Base-by-base conservation (phyloP, 768 basidiomycete genomes). In the Mycena crocata region DNA sequence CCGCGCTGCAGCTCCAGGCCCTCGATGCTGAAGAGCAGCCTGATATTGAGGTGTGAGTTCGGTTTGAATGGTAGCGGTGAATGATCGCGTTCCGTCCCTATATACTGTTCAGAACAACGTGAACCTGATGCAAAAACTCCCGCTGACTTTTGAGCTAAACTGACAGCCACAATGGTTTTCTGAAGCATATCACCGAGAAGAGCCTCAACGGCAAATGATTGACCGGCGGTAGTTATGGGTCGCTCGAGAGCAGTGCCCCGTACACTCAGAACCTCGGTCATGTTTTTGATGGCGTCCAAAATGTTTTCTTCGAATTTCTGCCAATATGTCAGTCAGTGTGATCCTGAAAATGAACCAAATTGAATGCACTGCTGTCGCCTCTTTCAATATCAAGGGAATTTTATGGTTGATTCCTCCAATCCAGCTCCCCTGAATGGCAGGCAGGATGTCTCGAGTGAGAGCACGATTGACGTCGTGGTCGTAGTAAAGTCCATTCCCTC, bases 1-100 rank as follows among this genome's bases (percentile, higher is more conserved):
- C 0, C 59, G 37, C 0, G 17, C n/a, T 2, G 17, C 44, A 7
- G 13, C 13, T 0, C 57, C 66, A 10, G 9, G 7, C 0, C 66
- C 57, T 3, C 42, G 24, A 14, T 45, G 23, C 26, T 54, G n/a
- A 0, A 19, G 15, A 14, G 19, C 58, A 0, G 9, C 1, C 23
- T 57, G 26, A 28, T 69, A 69, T 13, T 69, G 67, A 0, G 10
- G 17, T 0, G 19, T 32, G 30, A 64, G 4, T 32, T 64, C 19
- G 0, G 49, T 15, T 15, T 64, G 62, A 0, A 69, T 14, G 5
- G 39, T 46, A 21, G 34, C 10, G 0, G n/a, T 24, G 46, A 69
- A 69, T 0, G 52, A 40, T 0, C 67, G 57, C 8, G 52, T 69
- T 2, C 57, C 63, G 12, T 64, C 54, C 23, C 67, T 69, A 21